Evolutionary conservation across 306 rosid species (phyloP).

Genomic region (Lablab purpureus): DNA sequence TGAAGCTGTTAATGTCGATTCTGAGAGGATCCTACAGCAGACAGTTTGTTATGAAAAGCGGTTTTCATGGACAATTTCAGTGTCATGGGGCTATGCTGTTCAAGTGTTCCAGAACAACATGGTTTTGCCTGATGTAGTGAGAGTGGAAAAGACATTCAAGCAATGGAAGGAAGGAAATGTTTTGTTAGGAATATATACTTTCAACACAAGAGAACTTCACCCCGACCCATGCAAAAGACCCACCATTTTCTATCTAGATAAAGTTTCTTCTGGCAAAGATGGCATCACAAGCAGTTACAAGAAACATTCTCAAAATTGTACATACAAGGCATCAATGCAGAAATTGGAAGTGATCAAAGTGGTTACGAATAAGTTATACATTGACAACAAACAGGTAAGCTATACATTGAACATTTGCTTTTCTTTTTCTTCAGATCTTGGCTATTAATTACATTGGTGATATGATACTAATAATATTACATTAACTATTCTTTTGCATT

Average conservation of each 20-base stretch:
- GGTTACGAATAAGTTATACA: constrained; percentile 62
- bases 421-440: background rate
- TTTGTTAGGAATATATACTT: constrained; percentile 49
- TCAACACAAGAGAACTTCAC: constrained; percentile 52
- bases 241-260: constrained; percentile 64
- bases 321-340: constrained; percentile 51
- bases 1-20: constrained; percentile 62
- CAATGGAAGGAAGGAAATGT: constrained; percentile 54
- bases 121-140: constrained; percentile 57
- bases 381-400: constrained; percentile 65
- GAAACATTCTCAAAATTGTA: constrained; percentile 60
- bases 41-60: constrained; percentile 75
- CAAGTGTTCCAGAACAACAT: constrained; percentile 60
- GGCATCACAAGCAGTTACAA: constrained; percentile 60
- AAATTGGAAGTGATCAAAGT: constrained; percentile 66
- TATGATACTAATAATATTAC: background rate
- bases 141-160: constrained; percentile 62
- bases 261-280: constrained; percentile 45
- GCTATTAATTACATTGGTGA: background rate
- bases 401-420: background rate
- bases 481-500: constrained; percentile 1
- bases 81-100: constrained; percentile 97
- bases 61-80: constrained; percentile 69
- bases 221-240: constrained; percentile 71
- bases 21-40: constrained; percentile 76